These are phyloP conservation scores for Chlorophyllum brunneum DNA, from an alignment of 768 basidiomycete species.

Conservation along the genomic window DNA sequence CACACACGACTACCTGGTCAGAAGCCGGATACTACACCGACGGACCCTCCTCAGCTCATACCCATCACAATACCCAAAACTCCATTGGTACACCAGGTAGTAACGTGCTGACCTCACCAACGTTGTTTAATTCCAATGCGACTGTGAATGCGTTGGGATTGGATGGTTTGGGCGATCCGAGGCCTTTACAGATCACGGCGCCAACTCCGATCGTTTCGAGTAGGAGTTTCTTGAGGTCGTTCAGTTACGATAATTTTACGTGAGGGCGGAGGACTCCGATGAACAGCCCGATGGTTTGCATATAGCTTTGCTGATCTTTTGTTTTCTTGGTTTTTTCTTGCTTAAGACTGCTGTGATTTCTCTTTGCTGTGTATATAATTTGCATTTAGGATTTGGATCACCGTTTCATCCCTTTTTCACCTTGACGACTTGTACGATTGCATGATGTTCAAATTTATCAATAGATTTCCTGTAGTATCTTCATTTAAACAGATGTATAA, in stretches of 20 bases:
- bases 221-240: slow-evolving; percentile 27
- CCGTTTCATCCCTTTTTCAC: no score
- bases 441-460: no score
- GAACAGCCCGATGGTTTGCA: slow-evolving; percentile 6
- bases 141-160: slow-evolving; percentile 24
- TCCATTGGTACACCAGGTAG: not conserved
- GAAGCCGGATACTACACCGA: slow-evolving; percentile 14
- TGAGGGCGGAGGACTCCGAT: not conserved
- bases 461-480: no score
- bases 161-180: slow-evolving; percentile 13
- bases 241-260: slow-evolving; percentile 21
- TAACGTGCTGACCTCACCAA: slow-evolving; percentile 8
- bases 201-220: slow-evolving; percentile 30
- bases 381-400: slow-evolving; percentile 1
- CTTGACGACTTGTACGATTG: no score
- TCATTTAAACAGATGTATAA: no score
- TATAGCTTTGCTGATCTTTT: not conserved
- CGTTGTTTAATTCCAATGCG: slow-evolving; percentile 23
- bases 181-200: slow-evolving; percentile 24
- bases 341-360: not conserved
- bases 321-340: not conserved
- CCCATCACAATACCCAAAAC: not conserved
- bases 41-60: slow-evolving; percentile 1
- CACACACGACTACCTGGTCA: not conserved
- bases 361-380: not conserved